Evolutionary conservation across 169 alveolate species (phyloP).

Genomic region (Plasmodium vivax): DNA sequence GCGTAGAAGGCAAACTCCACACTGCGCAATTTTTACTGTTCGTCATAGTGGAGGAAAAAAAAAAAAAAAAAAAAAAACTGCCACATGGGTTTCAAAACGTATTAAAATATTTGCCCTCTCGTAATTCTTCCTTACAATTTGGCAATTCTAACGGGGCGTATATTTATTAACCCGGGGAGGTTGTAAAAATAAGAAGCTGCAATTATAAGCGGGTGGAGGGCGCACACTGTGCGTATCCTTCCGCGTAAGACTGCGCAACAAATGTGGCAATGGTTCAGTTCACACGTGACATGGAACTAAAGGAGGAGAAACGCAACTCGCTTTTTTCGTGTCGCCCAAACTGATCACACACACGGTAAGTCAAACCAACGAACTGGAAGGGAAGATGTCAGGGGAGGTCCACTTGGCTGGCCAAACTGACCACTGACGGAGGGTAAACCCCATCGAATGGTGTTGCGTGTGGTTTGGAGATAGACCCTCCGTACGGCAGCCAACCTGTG

Average conservation of each 20-base stretch:
- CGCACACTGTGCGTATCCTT: background rate
- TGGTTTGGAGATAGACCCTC: background rate
- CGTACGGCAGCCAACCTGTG: background rate
- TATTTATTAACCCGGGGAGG: background rate
- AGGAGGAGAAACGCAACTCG: background rate
- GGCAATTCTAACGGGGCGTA: background rate
- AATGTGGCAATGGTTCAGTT: background rate
- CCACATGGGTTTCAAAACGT: background rate
- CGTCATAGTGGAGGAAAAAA: background rate
- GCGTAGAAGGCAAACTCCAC: background rate
- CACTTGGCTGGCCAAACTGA: background rate
- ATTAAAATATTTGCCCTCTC: background rate
- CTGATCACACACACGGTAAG: background rate
- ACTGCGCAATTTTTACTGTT: background rate
- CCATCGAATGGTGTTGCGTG: background rate
- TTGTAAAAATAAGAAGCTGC: background rate
- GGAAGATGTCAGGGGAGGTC: background rate
- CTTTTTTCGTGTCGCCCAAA: background rate
- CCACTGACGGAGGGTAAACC: background rate
- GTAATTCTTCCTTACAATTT: background rate
- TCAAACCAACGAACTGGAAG: background rate
- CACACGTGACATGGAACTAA: background rate
- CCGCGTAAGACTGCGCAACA: background rate
- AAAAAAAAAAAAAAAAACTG: no score
- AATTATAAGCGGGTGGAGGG: background rate